Base-by-base conservation (phyloP, 2,329 filamentous ascomycete species). In the Knufia petricola region DNA sequence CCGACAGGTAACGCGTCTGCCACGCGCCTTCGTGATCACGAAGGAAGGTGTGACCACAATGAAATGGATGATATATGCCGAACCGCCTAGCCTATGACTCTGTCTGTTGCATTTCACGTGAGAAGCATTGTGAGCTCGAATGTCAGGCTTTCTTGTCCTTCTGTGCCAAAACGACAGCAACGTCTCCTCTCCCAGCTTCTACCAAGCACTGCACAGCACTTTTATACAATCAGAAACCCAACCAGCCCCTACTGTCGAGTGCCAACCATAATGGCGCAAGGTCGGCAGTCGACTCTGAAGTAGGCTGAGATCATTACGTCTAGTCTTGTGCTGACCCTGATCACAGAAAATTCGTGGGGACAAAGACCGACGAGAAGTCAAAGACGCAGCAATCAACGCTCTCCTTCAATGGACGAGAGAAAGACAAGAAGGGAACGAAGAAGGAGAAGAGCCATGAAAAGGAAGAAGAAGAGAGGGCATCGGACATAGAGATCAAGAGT, bases 231-330 rank as follows among this genome's bases (percentile, higher is more conserved):
- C n/a, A n/a, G n/a, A n/a, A n/a, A n/a, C n/a, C n/a, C n/a, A n/a
- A n/a, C n/a, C n/a, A 41, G 13, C n/a, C 40, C 17, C 3, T n/a
- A 24, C 12, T 34, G 4, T 37, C 21, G n/a, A 19, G 2, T 3
- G 26, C 17, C 28, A 12, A 19, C 9, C 7, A 55, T 20, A 13
- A 59, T 59, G 57, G 54, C 57, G 10, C 52, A 52, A 48, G 59
- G 58, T 43, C 88, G 86, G 64, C 87, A 94, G 70, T 81, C 85
- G 60, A 94, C 85, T 52, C 70, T 94, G 66, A 86, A 86, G 88
- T 94, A 92, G 70, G 87, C 90, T 70, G 90, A 66, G 78, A 82
- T 85, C 88, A 79, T 66, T 72, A 66, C 52, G 15, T 6, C 47
- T 54, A 32, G 52, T 36, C 50, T 41, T 51, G 50, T 36, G n/a